These are phyloP conservation scores for Discostella pseudostelligera DNA, from an alignment of 108 stramenopile genomes.

Conservation along the genomic window DNA sequence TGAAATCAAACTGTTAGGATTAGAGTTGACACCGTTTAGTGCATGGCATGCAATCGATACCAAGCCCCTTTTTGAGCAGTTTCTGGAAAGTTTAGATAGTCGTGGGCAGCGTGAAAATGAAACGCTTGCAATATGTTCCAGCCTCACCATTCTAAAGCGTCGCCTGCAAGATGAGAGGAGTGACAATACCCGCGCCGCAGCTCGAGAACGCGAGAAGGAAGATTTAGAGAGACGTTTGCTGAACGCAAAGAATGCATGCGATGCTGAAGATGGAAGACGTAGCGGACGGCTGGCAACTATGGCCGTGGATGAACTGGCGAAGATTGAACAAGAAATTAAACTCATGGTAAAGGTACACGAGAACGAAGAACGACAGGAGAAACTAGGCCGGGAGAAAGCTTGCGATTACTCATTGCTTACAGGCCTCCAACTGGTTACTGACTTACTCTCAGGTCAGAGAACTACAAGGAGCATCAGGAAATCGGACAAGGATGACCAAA, in stretches of 20 bases:
- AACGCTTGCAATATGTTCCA: constrained; percentile 47
- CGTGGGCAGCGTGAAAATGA: constrained; percentile 75
- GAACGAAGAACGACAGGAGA: constrained; percentile 38
- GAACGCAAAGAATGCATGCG: constrained; percentile 58
- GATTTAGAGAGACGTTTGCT: constrained; percentile 59
- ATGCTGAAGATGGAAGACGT: constrained; percentile 57
- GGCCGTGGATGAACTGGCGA: constrained; percentile 59
- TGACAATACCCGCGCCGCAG: constrained; percentile 43
- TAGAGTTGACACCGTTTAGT: constrained; percentile 42
- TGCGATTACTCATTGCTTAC: constrained; percentile 56
- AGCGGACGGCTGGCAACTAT: constrained; percentile 68
- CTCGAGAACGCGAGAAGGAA: constrained; percentile 51
- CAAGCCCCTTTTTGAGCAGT: constrained; percentile 67
- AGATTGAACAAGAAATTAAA: constrained; percentile 52
- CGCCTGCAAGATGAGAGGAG: constrained; percentile 69
- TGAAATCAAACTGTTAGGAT: constrained; percentile 43
- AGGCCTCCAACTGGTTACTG: constrained; percentile 56
- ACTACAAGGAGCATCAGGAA: constrained; percentile 18
- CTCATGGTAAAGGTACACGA: constrained; percentile 33
- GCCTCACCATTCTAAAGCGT: constrained; percentile 44
- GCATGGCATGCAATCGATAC: constrained; percentile 78
- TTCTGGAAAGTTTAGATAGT: constrained; percentile 60
- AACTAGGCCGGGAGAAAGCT: constrained; percentile 35
- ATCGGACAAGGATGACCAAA: constrained; percentile 14
- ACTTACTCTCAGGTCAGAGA: constrained; percentile 45